These are phyloP conservation scores for Senna siamea DNA, from an alignment of 306 rosid species.

Conservation along the genomic window DNA sequence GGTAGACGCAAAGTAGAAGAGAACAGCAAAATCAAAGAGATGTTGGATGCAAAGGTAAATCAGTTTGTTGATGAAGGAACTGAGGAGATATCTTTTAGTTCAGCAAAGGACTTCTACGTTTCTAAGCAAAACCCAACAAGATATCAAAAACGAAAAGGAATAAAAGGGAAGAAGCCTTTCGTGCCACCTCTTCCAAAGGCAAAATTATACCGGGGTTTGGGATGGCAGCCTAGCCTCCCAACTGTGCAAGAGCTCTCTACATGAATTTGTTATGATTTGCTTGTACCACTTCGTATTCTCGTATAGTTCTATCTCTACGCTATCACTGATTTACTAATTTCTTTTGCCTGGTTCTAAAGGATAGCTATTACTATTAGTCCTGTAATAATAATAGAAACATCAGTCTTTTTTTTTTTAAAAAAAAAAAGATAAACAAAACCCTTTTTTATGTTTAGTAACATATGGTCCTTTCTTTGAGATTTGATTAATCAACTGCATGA, in stretches of 20 bases:
- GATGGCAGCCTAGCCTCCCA: constrained; percentile 85
- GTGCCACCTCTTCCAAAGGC: constrained; percentile 66
- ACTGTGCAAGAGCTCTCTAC: constrained; percentile 79
- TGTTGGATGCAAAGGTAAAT: constrained; percentile 23
- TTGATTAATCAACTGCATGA: constrained; percentile 2
- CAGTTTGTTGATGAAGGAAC: constrained; percentile 19
- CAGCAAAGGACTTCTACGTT: constrained; percentile 51
- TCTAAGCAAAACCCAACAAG: constrained; percentile 43
- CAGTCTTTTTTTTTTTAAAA: no score
- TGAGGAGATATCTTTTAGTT: constrained; percentile 34
- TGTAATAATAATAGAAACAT: constrained; percentile 34
- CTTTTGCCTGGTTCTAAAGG: constrained; percentile 13
- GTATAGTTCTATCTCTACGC: constrained; percentile 2
- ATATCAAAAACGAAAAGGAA: constrained; percentile 43
- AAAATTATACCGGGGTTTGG: constrained; percentile 40
- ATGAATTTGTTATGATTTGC: constrained; percentile 44
- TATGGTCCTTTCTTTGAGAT: no score
- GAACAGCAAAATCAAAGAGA: constrained; percentile 37
- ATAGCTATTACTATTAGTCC: neutral
- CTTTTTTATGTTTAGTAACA: no score
- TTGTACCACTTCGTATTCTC: constrained; percentile 12
- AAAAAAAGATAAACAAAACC: no score
- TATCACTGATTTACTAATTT: constrained; percentile 18
- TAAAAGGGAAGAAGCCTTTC: constrained; percentile 60
- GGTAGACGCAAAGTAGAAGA: constrained; percentile 7